Base-by-base conservation (phyloP, 768 basidiomycete genomes). In the Psilocybe subaeruginosa region DNA sequence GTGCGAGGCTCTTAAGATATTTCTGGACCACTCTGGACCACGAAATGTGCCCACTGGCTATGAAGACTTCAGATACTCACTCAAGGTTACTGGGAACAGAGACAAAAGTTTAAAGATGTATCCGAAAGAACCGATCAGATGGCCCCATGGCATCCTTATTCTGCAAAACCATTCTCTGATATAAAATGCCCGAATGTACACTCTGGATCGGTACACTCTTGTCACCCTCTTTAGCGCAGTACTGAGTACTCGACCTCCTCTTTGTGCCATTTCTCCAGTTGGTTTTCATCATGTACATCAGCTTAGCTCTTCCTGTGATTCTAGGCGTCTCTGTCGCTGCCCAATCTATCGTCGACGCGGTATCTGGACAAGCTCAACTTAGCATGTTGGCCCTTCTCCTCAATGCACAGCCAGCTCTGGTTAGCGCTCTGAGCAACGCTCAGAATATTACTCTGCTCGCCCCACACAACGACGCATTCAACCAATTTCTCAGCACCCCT, bases 401-500 rank as follows among this genome's bases (percentile, higher is more conserved):
- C 46, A 60, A 60, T 35, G 23, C 52, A 3, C 59, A 60, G 27
- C 59, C 59, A 27, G 45, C 29, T 16, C 45, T 60, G 8, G 52
- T 60, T 39, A 60, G 45, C 11, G 33, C 51, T 3, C 23, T 60
- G 23, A 39, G 43, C 3, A 54, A 45, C 33, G 59, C 59, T 33
- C 52, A 43, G 33, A 60, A 60, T 52, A 54, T 60, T 23, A 60
- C 59, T 23, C 53, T 60, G 14, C 51, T 60, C 17, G 59, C 59
- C 9, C 59, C 59, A 2, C 33, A 53, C 16, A 60, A 60, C 41
- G 59, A 60, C 29, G 59, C 59, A 6, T 33, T 60, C 16, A 46
- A 9, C 19, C 16, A 31, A 17, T 60, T 60, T 39, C 59, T 60
- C 30, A 53, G 45, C 30, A 54, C 59, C 5, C 43, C 51, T 27